phyloP scores from a whole-genome alignment of 768 basidiomycete genomes.

The Termitomyces sp. region DNA sequence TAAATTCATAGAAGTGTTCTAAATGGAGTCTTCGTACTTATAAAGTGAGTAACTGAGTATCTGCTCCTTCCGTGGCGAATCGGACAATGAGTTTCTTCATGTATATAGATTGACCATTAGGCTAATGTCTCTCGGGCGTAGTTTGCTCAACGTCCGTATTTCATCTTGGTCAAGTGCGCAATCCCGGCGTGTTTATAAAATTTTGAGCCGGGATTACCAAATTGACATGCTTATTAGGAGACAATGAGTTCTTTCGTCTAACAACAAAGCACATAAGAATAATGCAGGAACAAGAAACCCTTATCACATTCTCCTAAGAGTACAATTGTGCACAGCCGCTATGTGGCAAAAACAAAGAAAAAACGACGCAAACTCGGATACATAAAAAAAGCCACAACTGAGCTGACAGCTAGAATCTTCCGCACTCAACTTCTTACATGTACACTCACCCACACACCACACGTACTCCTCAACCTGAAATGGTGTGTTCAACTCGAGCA shows the following conservation, averaged over 20 bases:
- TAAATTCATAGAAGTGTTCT: constrained; percentile 10
- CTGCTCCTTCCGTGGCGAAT: not conserved
- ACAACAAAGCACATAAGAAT: not conserved
- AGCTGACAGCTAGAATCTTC: not conserved
- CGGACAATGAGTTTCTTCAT: not conserved
- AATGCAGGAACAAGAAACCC: not conserved
- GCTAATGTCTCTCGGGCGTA: not conserved
- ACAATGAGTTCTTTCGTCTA: not conserved
- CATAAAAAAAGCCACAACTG: not conserved
- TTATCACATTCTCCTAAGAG: not conserved
- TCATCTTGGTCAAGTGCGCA: too few species aligned
- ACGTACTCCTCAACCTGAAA: not conserved
- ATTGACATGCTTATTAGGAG: too few species aligned
- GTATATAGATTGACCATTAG: not conserved
- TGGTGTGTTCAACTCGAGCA: not conserved
- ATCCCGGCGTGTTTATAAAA: too few species aligned
- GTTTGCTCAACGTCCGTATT: too few species aligned
- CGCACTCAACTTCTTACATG: not conserved
- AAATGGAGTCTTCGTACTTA: not conserved
- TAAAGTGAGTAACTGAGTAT: not conserved
- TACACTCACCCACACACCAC: too few species aligned
- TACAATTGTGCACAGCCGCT: not conserved
- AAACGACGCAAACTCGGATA: not conserved
- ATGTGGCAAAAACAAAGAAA: not conserved
- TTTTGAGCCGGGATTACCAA: too few species aligned